Base-by-base conservation (phyloP, 108 stramenopile species). In the Conticribra weissflogii region DNA sequence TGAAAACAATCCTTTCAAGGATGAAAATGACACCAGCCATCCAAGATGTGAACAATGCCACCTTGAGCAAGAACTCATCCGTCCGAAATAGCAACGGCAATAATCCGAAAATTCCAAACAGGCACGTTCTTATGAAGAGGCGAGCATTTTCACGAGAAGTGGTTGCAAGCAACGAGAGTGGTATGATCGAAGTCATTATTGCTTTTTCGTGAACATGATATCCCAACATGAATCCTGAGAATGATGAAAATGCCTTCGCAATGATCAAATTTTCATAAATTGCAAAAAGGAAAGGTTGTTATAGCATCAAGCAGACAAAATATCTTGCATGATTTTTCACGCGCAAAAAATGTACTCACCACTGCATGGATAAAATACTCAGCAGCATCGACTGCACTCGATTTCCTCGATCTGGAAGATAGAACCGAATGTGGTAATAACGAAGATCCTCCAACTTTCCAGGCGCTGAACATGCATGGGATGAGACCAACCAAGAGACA, bases 201-300 rank as follows among this genome's bases (percentile, higher is more conserved):
- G 97, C 96, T 68, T 99, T 99, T 83, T 99, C 98, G 68, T 99
- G 98, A 31, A 99, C 97, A 76, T 99, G 98, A 56, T 90, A 96
- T 15, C 86, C 88, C 52, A 87, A 33, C 86, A 93, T 81, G 65
- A 94, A 91, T 25, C 85, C 71, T 7, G 82, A 83, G 9, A 86
- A 62, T 46, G 89, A 90, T 25, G 71, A 83, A 61, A 84, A 85
- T 1, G 88, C 74, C 63, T 61, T 29, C 18, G 31, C 3, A 15
- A 22, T 22, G 51, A n/a, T n/a, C n/a, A n/a, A n/a, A n/a, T n/a
- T n/a, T n/a, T n/a, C n/a, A n/a, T n/a, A n/a, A n/a, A n/a, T n/a
- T n/a, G n/a, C n/a, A n/a, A n/a, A 8, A 31, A 53, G 30, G 21
- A 44, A 56, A 30, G 25, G 21, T 36, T 25, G 25, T 57, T 14